Conservation (phyloP, 164 flowering plant genomes). For the Macadamia integrifolia region DNA sequence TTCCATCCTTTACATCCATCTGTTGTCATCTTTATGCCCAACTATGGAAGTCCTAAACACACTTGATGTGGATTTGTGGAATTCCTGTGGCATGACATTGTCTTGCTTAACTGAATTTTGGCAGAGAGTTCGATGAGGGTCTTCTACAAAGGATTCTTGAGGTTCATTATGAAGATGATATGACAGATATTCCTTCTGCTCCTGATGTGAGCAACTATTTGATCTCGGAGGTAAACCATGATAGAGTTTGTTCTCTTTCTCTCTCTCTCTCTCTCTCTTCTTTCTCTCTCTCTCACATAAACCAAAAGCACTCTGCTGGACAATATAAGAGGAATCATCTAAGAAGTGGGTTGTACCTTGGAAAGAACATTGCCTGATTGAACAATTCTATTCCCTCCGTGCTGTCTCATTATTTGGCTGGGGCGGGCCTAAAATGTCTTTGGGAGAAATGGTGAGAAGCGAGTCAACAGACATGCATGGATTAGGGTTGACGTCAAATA, state of each 20-base stretch:
- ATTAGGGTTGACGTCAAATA: too few species aligned
- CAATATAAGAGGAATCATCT: not conserved
- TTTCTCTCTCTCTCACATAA: not conserved
- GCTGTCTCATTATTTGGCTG: not conserved
- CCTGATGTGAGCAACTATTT: conserved; percentile 96
- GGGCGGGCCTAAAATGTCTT: too few species aligned
- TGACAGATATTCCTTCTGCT: conserved; percentile 49
- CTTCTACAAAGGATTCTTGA: conserved; percentile 65
- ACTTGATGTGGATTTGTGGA: not conserved
- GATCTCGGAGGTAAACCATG: conserved; percentile 67
- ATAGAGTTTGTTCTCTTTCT: not conserved
- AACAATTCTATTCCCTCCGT: not conserved
- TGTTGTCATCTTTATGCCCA: not conserved
- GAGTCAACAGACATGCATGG: too few species aligned
- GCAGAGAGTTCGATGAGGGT: conserved; percentile 93
- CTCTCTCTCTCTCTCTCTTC: not conserved
- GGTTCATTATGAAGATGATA: conserved; percentile 72
- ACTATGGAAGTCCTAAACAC: conserved; percentile 1
- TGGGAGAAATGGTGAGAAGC: too few species aligned
- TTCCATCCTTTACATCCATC: too few species aligned
- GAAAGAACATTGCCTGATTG: not conserved
- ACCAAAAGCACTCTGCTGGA: not conserved
- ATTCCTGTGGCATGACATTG: not conserved
- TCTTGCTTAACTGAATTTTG: conserved; percentile 14
- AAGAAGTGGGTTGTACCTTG: not conserved